Evolutionary conservation across 2,329 filamentous ascomycete species (phyloP).

Genomic region (Fusarium brachygibbosum): DNA sequence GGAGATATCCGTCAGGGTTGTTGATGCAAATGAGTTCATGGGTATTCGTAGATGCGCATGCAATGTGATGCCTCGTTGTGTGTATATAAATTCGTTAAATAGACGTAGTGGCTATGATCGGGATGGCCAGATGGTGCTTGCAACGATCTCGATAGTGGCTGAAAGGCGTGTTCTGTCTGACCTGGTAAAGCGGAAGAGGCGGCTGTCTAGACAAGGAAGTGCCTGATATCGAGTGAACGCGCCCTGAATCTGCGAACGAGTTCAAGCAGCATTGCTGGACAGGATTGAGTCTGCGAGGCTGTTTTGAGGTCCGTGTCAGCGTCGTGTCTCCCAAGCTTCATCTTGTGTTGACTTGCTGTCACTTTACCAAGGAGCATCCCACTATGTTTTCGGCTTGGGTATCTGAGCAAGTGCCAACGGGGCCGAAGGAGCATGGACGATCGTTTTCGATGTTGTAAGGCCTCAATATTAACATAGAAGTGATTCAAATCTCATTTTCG

Average conservation of each 20-base stretch:
- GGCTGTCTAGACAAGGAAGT: constrained; percentile 11
- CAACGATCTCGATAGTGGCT: constrained; percentile 27
- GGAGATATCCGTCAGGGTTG: constrained; percentile 42
- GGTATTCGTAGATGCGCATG: constrained; percentile 8
- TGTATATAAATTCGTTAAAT: background rate
- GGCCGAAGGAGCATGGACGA: background rate
- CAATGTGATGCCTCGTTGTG: constrained; percentile 7
- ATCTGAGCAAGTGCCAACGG: background rate
- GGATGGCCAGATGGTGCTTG: constrained; percentile 5
- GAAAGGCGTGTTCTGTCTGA: constrained; percentile 1
- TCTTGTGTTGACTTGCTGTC: constrained; percentile 1
- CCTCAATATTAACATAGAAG: constrained; percentile 4
- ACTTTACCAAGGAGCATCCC: constrained; percentile 7
- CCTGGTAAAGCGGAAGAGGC: constrained; percentile 18
- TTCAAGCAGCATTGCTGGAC: constrained; percentile 8
- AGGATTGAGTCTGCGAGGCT: constrained; percentile 22
- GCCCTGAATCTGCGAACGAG: constrained; percentile 9
- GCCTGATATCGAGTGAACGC: constrained; percentile 6
- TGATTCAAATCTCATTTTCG: constrained; percentile 11
- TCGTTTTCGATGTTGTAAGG: background rate
- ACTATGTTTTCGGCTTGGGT: constrained; percentile 12
- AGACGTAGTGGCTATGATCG: constrained; percentile 4
- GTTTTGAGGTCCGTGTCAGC: constrained; percentile 18
- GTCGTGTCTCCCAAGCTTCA: background rate
- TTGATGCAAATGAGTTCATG: constrained; percentile 37